Percentiles rank a stretch among this genome's conserved stretches.
These are phyloP conservation scores for Colletotrichum somersetense DNA, from an alignment of 2,329 filamentous ascomycete species.

Conservation along the genomic window DNA sequence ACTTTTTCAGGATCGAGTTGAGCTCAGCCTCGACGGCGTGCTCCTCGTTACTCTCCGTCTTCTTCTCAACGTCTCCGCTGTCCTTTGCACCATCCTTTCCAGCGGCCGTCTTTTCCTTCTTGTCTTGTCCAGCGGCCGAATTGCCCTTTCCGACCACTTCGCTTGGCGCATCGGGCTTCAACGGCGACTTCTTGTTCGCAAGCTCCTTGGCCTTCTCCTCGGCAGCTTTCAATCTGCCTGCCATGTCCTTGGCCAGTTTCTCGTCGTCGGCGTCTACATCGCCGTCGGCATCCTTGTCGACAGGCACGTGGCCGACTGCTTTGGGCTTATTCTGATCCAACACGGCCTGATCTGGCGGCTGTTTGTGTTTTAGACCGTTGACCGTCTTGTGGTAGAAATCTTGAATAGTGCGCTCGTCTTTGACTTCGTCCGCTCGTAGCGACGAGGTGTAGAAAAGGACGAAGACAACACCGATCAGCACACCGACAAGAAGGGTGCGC, in stretches of 20 bases:
- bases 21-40: conserved; percentile 78
- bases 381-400: conserved; percentile 74
- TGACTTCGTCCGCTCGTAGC: conserved; percentile 63
- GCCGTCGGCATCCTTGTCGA: conserved; percentile 67
- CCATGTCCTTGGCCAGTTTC: conserved; percentile 65
- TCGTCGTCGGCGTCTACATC: conserved; percentile 69
- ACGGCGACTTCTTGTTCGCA: conserved; percentile 74
- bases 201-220: conserved; percentile 76
- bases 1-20: conserved; percentile 83
- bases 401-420: conserved; percentile 57
- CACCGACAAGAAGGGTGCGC: conserved; percentile 74
- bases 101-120: conserved; percentile 63
- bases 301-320: conserved; percentile 55
- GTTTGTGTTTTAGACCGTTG: conserved; percentile 58
- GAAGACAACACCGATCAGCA: conserved; percentile 74
- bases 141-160: conserved; percentile 70
- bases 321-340: conserved; percentile 56
- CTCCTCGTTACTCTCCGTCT: conserved; percentile 68
- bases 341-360: conserved; percentile 52
- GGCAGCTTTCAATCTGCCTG: conserved; percentile 74
- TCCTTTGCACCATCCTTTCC: conserved; percentile 55
- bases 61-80: conserved; percentile 50
- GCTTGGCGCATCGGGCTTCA: conserved; percentile 70
- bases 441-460: conserved; percentile 80
- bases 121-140: conserved; percentile 65